Evolutionary conservation across 495 filamentous ascomycete genomes (phyloP).

Genomic region (Podospora comata): DNA sequence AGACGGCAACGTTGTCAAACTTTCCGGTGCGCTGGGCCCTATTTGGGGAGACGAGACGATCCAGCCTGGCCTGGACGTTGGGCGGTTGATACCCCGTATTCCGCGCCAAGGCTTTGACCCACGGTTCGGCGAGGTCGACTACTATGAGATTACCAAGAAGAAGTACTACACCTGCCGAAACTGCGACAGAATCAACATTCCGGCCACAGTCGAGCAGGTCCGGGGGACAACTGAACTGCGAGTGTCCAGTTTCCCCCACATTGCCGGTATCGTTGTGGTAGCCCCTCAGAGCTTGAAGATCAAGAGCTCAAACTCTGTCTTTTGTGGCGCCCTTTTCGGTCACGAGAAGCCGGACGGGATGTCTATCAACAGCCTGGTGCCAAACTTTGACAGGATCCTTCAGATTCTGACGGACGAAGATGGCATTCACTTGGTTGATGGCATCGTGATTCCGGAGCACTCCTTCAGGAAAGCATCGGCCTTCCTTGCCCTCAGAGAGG

Average conservation of each 20-base stretch:
- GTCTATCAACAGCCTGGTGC: conserved; percentile 74
- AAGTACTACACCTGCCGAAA: conserved; percentile 82
- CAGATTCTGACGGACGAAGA: conserved; percentile 82
- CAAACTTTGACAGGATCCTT: conserved; percentile 80
- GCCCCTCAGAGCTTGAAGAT: conserved; percentile 71
- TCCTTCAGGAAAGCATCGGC: conserved; percentile 88
- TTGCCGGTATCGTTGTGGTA: conserved; percentile 92
- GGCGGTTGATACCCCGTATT: conserved; percentile 72
- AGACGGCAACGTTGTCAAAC: conserved; percentile 63
- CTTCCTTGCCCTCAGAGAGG: conserved; percentile 75
- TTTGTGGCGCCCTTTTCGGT: conserved; percentile 88
- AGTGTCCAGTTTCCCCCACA: conserved; percentile 91
- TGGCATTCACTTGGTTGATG: conserved; percentile 74
- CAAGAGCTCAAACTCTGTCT: conserved; percentile 90
- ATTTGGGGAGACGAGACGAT: conserved; percentile 77
- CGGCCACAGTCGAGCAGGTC: conserved; percentile 67
- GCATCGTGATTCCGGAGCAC: conserved; percentile 95
- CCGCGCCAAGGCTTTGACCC: conserved; percentile 66
- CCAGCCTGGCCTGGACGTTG: conserved; percentile 64
- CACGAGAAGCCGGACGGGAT: conserved; percentile 77
- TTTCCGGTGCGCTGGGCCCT: conserved; percentile 64
- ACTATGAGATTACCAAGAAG: conserved; percentile 61
- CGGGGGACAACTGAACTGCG: conserved; percentile 64
- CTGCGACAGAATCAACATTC: conserved; percentile 68
- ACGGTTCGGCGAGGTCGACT: conserved; percentile 64